phyloP scores from a whole-genome alignment of 805 yeast genomes.

The Wickerhamomyces rabaulensis region DNA sequence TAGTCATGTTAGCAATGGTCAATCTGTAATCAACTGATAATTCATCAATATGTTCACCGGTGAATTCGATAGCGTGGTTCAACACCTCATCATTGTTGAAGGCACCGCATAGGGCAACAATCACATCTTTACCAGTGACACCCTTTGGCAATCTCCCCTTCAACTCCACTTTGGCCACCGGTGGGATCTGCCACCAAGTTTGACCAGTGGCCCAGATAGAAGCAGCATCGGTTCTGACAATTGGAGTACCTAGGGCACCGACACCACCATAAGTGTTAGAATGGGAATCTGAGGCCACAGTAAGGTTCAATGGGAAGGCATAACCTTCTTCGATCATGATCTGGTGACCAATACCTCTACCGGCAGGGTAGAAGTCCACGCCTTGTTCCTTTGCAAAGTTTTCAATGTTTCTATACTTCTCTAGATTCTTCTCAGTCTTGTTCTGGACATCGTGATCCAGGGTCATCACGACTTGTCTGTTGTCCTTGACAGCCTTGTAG shows the following conservation, averaged over 20 bases:
- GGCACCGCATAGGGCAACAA: slow-evolving; percentile 91
- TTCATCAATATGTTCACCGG: slow-evolving; percentile 70
- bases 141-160: slow-evolving; percentile 78
- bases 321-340: slow-evolving; percentile 99
- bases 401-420: slow-evolving; percentile 84
- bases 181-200: slow-evolving; percentile 99
- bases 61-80: slow-evolving; percentile 90
- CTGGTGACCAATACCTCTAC: slow-evolving; percentile 98
- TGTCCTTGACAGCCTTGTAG: slow-evolving; percentile 75
- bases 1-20: slow-evolving; percentile 95
- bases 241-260: slow-evolving; percentile 94
- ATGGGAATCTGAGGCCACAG: slow-evolving; percentile 97
- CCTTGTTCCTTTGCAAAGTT: slow-evolving; percentile 87
- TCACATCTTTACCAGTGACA: slow-evolving; percentile 94
- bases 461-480: slow-evolving; percentile 91
- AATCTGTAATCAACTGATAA: slow-evolving; percentile 78
- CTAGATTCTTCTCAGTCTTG: slow-evolving; percentile 79
- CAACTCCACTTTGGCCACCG: slow-evolving; percentile 91
- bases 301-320: slow-evolving; percentile 87
- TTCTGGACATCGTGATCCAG: slow-evolving; percentile 98
- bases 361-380: slow-evolving; percentile 96
- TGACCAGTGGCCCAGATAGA: slow-evolving; percentile 99
- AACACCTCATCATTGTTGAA: slow-evolving; percentile 90
- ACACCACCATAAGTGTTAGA: slow-evolving; percentile 97
- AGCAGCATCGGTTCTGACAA: slow-evolving; percentile 98